Evolutionary conservation across 768 basidiomycete genomes (phyloP).

Genomic region (Xerocomus potaroensis): DNA sequence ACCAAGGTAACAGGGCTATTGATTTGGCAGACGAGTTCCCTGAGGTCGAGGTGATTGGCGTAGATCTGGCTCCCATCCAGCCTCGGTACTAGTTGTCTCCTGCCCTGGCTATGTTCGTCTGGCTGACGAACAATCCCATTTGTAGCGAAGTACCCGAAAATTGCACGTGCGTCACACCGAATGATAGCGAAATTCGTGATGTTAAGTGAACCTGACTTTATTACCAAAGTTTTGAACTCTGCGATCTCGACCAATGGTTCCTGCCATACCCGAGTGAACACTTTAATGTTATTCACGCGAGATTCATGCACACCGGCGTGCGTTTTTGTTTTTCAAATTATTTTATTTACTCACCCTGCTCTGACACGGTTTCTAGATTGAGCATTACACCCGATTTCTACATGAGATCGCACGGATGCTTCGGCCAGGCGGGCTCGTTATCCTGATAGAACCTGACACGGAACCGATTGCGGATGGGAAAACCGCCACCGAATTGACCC

Average conservation of each 20-base stretch:
- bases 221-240: slow-evolving; percentile 59
- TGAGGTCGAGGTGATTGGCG: slow-evolving; percentile 58
- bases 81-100: slow-evolving; percentile 45
- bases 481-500: slow-evolving; percentile 34
- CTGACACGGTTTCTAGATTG: slow-evolving; percentile 42
- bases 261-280: slow-evolving; percentile 60
- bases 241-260: slow-evolving; percentile 56
- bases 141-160: slow-evolving; percentile 61
- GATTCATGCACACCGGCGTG: slow-evolving; percentile 62
- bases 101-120: slow-evolving; percentile 1
- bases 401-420: slow-evolving; percentile 61
- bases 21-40: slow-evolving; percentile 74
- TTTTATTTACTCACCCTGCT: not conserved
- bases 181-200: not conserved
- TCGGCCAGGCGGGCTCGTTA: slow-evolving; percentile 65
- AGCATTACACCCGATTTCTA: slow-evolving; percentile 56
- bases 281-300: slow-evolving; percentile 68
- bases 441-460: slow-evolving; percentile 60
- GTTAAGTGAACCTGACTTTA: slow-evolving; percentile 1
- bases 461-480: slow-evolving; percentile 47
- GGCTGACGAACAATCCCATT: slow-evolving; percentile 15
- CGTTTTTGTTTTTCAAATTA: slow-evolving; percentile 9
- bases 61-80: slow-evolving; percentile 71
- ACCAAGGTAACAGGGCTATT: slow-evolving; percentile 48
- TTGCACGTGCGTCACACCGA: slow-evolving; percentile 55